Evolutionary conservation across 768 basidiomycete genomes (phyloP), one percentile per base, ranked within the genome.

Genomic region (Rhodotorula paludigena): DNA sequence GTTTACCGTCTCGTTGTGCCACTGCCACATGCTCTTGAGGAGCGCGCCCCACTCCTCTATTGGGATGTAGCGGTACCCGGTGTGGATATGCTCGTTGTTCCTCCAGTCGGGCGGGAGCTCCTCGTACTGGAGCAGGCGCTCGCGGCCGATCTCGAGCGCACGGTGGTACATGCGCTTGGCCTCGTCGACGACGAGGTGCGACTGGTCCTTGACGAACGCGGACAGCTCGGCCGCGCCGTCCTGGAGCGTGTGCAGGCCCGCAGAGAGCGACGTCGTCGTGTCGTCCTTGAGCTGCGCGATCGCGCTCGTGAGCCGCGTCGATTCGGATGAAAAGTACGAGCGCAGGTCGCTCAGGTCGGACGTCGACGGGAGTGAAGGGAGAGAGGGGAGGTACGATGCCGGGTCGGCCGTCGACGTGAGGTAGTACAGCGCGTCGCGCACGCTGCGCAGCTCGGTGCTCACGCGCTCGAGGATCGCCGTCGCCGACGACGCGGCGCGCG

Each of bases 1-100:
- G 58, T 69, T 73, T 61, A 69, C 35, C 20, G 71, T 64, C 57
- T 77, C 77, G 71, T 77, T 77, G 57, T 77, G 77, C 59, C 69
- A 69, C 42, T 65, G 30, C 30, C 73, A 71, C 7, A 54, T 63
- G 23, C 66, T 64, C 15, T 48, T 30, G 21, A 77, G 56, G 20
- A 77, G 53, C 18, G 64, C 30, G 18, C 58, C 66, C 69, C 72
- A 74, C 16, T 68, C 59, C 41, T 76, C 73, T 39, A 75, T 74
- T 8, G 76, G 70, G 55, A 76, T 76, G 60, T 73, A 77, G 8
- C 77, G 71, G 57, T 77, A 77, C 18, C 73, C 72, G 6, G 30
- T 35, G 2, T 71, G 52, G 33, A 76, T 68, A 42, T 70, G 73
- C 63, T 74, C 71, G 55, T 77, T 77, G 63, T 77, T 77, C 35